phyloP scores from a whole-genome alignment of 169 alveolate species.

The Cryptosporidium xiaoi region DNA sequence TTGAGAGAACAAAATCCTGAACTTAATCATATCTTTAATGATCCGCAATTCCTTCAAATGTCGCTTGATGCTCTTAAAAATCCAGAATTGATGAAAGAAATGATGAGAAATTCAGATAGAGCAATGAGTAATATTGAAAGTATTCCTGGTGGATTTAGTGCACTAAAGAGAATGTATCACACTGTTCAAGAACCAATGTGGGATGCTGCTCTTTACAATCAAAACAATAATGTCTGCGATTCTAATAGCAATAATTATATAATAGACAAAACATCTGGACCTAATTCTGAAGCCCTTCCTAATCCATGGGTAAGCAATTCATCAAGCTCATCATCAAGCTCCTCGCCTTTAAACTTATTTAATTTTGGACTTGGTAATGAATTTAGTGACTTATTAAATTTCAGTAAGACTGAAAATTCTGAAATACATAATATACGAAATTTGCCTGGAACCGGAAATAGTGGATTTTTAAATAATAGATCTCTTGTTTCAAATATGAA shows the following conservation, averaged over 20 bases:
- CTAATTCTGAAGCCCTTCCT: constrained; percentile 74
- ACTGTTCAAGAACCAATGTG: constrained; percentile 82
- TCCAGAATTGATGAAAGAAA: constrained; percentile 80
- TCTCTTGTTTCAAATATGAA: not conserved
- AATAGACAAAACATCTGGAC: constrained; percentile 73
- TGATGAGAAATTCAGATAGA: constrained; percentile 81
- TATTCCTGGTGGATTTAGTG: constrained; percentile 82
- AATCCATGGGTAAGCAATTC: constrained; percentile 65
- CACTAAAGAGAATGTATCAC: constrained; percentile 78
- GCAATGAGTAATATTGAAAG: constrained; percentile 81
- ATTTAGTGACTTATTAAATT: not conserved
- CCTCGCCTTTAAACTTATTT: not conserved
- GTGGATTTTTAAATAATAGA: not conserved
- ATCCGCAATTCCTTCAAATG: constrained; percentile 80
- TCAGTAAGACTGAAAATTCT: not conserved
- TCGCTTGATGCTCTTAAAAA: constrained; percentile 76
- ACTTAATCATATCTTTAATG: constrained; percentile 77
- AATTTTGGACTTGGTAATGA: not conserved
- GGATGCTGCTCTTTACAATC: constrained; percentile 77
- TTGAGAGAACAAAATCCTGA: constrained; percentile 81
- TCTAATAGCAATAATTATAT: constrained; percentile 9
- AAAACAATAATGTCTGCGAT: not conserved
- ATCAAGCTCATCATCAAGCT: not conserved
- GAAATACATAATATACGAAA: not conserved
- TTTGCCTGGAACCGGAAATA: not conserved